Conservation (phyloP, 2,329 filamentous ascomycete genomes). For the Plectosphaerella cucumerina region DNA sequence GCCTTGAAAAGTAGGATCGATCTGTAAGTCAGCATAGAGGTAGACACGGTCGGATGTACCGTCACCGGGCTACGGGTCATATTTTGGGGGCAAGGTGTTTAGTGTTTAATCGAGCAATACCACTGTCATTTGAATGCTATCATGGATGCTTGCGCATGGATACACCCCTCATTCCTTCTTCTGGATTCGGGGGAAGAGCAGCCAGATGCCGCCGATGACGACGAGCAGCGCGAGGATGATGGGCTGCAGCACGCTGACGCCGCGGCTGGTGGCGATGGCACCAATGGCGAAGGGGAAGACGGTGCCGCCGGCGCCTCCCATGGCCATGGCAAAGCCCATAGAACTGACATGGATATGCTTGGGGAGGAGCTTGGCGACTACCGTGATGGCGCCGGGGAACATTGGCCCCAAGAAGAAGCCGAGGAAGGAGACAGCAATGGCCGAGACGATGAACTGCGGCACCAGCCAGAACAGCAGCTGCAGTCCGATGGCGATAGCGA, state of each 20-base stretch:
- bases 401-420: conserved; percentile 74
- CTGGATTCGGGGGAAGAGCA: conserved; percentile 28
- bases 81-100: no score
- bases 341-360: conserved; percentile 65
- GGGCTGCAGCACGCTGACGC: conserved; percentile 46
- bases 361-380: conserved; percentile 66
- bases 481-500: conserved; percentile 54
- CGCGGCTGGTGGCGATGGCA: conserved; percentile 50
- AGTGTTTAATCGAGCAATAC: no score
- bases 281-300: conserved; percentile 58
- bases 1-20: background rate
- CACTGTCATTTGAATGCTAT: no score
- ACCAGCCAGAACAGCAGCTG: conserved; percentile 57
- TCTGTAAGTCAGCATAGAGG: no score
- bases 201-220: conserved; percentile 27
- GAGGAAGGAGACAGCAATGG: conserved; percentile 61
- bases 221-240: conserved; percentile 40
- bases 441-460: conserved; percentile 52
- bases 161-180: conserved; percentile 21
- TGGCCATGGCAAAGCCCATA: conserved; percentile 70
- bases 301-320: conserved; percentile 67
- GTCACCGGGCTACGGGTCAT: no score
- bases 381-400: conserved; percentile 68
- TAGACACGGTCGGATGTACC: no score
- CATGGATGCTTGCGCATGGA: no score